Base-by-base conservation (phyloP, 352 stramenopile species). In the Globisporangium okanoganense region DNA sequence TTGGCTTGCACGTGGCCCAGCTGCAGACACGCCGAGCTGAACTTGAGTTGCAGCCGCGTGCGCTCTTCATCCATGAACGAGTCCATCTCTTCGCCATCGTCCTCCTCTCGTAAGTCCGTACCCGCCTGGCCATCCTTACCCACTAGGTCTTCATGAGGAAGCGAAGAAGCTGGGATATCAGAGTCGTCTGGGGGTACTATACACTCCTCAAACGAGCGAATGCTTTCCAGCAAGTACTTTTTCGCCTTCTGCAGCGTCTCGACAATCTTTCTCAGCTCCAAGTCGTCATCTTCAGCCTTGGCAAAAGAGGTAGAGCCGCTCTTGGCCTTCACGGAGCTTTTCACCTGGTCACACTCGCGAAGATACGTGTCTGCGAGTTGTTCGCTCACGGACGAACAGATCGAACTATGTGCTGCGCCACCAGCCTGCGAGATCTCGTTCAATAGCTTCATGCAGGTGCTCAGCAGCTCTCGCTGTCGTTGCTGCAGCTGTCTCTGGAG, bases 281-380 rank as follows among this genome's bases (percentile, higher is more conserved):
- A 45, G 7, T 69, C 54, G 14, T 62, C 44, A 13, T 55, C 53
- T 6, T 47, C 65, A 45, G 22, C 5, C n/a, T 59, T 36, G 10
- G 9, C 20, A 45, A n/a, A 35, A 20, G 48, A 38, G 2, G 16
- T 20, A 1, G 27, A 55, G 27, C 27, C 27, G 27, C 18, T 40
- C 22, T 55, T 55, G 16, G 48, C 25, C 29, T 14, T 36, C 10
- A 31, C 24, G 1, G 43, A 12, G 24, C 54, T 58, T 18, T 56
- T 53, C 3, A 52, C 49, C n/a, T 74, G 66, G 36, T 71, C 66
- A 44, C 72, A 87, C 51, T 93, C 80, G 13, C 75, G 73, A 22
- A 95, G 61, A 59, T 93, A 95, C 18, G 86, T 90, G 55, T 95
- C 86, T 0, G 86, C 86, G 16, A 95, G 67, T 60, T 93, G 82